Evolutionary conservation across 768 basidiomycete genomes (phyloP).

Genomic region (Tulasnella sp.): DNA sequence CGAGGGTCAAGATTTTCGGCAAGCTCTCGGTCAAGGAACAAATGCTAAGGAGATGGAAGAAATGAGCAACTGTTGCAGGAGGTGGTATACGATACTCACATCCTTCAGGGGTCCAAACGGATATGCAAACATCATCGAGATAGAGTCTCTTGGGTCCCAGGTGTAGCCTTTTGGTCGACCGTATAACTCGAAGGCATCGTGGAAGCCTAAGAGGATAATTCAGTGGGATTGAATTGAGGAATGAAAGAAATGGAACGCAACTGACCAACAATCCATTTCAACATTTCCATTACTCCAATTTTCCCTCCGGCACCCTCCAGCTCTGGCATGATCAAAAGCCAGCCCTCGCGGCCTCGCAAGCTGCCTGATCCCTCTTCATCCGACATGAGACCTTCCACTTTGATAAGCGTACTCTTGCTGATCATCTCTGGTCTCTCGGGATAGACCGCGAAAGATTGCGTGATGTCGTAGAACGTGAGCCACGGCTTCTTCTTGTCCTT

Average conservation of each 20-base stretch:
- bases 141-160: constrained; percentile 80
- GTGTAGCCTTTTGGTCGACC: constrained; percentile 79
- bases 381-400: constrained; percentile 78
- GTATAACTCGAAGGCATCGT: constrained; percentile 81
- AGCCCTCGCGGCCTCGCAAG: constrained; percentile 69
- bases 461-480: constrained; percentile 58
- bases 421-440: constrained; percentile 93
- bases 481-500: constrained; percentile 69
- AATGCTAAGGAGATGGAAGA: constrained; percentile 40
- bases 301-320: constrained; percentile 46
- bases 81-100: constrained; percentile 41
- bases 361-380: constrained; percentile 58
- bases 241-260: constrained; percentile 4
- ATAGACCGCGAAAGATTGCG: constrained; percentile 90
- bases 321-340: constrained; percentile 89
- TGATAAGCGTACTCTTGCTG: constrained; percentile 80
- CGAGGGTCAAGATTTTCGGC: constrained; percentile 71
- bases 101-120: constrained; percentile 78
- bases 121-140: constrained; percentile 88
- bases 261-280: constrained; percentile 84
- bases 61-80: neutral
- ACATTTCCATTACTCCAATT: constrained; percentile 69
- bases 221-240: neutral
- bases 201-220: constrained; percentile 46
- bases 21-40: constrained; percentile 81